Percentiles rank a stretch among this genome's conserved stretches.
Evolutionary conservation across 805 yeast species (phyloP).

Genomic region (Debaryomyces hansenii): DNA sequence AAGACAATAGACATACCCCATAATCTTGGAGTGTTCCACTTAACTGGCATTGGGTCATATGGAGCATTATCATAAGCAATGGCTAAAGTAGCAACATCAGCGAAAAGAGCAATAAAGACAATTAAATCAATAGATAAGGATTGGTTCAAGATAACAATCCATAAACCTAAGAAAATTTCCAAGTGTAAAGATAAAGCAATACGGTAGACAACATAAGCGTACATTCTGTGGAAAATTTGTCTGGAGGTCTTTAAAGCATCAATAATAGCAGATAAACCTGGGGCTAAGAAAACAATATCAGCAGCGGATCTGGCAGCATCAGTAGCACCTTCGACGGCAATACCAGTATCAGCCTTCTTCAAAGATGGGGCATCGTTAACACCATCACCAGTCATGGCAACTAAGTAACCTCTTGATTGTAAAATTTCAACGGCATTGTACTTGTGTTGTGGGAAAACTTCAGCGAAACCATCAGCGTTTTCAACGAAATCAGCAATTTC

Average conservation of each 20-base stretch:
- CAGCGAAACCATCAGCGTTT: constrained; percentile 98
- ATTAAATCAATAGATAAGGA: constrained; percentile 86
- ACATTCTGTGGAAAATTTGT: constrained; percentile 99
- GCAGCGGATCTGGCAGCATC: constrained; percentile 98
- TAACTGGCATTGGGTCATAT: constrained; percentile 87
- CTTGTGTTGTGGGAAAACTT: constrained; percentile 98
- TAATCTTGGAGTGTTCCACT: constrained; percentile 95
- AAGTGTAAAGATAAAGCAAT: constrained; percentile 93
- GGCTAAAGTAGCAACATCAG: constrained; percentile 96
- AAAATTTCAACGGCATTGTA: constrained; percentile 93
- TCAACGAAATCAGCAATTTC: constrained; percentile 96
- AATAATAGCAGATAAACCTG: constrained; percentile 92
- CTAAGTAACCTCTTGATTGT: constrained; percentile 94
- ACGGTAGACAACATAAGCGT: constrained; percentile 97
- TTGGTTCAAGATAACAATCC: constrained; percentile 92
- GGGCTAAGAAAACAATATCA: constrained; percentile 91
- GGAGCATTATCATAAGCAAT: constrained; percentile 98
- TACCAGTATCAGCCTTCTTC: constrained; percentile 90
- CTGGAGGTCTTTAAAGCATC: constrained; percentile 91
- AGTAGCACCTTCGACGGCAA: constrained; percentile 98
- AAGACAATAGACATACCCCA: constrained; percentile 94
- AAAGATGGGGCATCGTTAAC: constrained; percentile 97
- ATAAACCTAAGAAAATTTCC: constrained; percentile 91
- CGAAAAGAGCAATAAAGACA: constrained; percentile 96
- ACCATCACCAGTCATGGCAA: constrained; percentile 99